Evolutionary conservation across 2,329 filamentous ascomycete species (phyloP).

Genomic region (Didymellaceae sp.): DNA sequence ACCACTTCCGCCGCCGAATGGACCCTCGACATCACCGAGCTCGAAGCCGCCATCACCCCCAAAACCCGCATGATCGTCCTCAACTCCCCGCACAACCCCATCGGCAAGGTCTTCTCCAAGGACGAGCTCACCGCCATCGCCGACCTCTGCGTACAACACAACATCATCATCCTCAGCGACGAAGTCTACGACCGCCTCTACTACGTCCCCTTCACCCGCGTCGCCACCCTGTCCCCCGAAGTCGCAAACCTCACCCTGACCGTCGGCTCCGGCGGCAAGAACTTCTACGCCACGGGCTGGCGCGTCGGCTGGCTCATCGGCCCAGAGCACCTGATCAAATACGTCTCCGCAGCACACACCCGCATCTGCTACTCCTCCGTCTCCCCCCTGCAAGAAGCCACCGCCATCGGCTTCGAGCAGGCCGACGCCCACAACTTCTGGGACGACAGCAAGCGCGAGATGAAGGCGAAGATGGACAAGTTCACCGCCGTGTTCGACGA

Average conservation of each 20-base stretch:
- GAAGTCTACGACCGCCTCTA: slow-evolving; percentile 89
- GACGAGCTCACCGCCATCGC: slow-evolving; percentile 85
- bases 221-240: slow-evolving; percentile 89
- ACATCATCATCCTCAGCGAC: slow-evolving; percentile 82
- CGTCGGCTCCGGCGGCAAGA: slow-evolving; percentile 95
- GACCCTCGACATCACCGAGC: slow-evolving; percentile 82
- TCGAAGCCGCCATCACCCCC: slow-evolving; percentile 80
- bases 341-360: slow-evolving; percentile 91
- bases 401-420: slow-evolving; percentile 91
- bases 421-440: slow-evolving; percentile 87
- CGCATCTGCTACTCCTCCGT: slow-evolving; percentile 96
- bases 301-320: slow-evolving; percentile 95
- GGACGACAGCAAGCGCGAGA: slow-evolving; percentile 80
- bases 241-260: slow-evolving; percentile 88
- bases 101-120: slow-evolving; percentile 91
- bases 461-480: slow-evolving; percentile 85
- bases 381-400: slow-evolving; percentile 91
- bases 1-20: slow-evolving; percentile 89
- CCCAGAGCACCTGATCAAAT: slow-evolving; percentile 84
- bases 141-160: slow-evolving; percentile 86
- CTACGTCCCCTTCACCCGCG: slow-evolving; percentile 93
- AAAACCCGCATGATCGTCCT: slow-evolving; percentile 96
- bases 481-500: slow-evolving; percentile 74
- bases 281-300: slow-evolving; percentile 98
- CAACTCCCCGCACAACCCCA: slow-evolving; percentile 90